Evolutionary conservation across 371 early-diverging fungal genomes (phyloP).

Genomic region (Capillidium heterosporum): DNA sequence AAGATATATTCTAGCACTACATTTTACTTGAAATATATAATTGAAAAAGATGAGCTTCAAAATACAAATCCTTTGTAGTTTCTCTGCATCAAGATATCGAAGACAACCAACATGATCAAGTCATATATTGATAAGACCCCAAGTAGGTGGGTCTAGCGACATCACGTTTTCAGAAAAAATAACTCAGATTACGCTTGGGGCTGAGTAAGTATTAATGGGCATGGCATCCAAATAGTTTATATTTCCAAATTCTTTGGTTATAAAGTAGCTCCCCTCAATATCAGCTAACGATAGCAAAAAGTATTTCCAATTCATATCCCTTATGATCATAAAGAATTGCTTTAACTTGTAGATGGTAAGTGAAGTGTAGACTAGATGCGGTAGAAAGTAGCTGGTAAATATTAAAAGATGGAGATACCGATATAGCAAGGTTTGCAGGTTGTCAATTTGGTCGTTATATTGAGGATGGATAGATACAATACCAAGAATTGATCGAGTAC

Average conservation of each 20-base stretch:
- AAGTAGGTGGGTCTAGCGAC: constrained; percentile 36
- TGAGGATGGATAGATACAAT: constrained; percentile 50
- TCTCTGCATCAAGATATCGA: constrained; percentile 20
- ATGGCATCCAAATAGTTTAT: constrained; percentile 49
- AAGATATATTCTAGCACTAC: constrained; percentile 46
- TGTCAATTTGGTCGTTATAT: constrained; percentile 31
- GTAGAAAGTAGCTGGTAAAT: constrained; percentile 40
- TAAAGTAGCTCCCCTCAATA: constrained; percentile 62
- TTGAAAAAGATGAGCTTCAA: not conserved
- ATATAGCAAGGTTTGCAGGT: constrained; percentile 19
- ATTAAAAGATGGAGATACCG: constrained; percentile 46
- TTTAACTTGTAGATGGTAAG: constrained; percentile 27
- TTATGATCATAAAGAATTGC: constrained; percentile 26
- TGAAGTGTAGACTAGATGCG: constrained; percentile 40
- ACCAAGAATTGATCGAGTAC: constrained; percentile 38
- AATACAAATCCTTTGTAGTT: not conserved
- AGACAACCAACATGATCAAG: constrained; percentile 37
- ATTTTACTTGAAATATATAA: constrained; percentile 15
- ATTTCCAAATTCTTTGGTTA: constrained; percentile 50
- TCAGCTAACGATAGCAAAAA: constrained; percentile 27
- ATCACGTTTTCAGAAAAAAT: constrained; percentile 38
- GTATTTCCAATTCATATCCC: constrained; percentile 17
- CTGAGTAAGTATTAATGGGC: constrained; percentile 57
- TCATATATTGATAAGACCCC: constrained; percentile 42
- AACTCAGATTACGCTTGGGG: constrained; percentile 45